Conservation (phyloP, 352 stramenopile genomes). For the Globisporangium cylindrosporum region DNA sequence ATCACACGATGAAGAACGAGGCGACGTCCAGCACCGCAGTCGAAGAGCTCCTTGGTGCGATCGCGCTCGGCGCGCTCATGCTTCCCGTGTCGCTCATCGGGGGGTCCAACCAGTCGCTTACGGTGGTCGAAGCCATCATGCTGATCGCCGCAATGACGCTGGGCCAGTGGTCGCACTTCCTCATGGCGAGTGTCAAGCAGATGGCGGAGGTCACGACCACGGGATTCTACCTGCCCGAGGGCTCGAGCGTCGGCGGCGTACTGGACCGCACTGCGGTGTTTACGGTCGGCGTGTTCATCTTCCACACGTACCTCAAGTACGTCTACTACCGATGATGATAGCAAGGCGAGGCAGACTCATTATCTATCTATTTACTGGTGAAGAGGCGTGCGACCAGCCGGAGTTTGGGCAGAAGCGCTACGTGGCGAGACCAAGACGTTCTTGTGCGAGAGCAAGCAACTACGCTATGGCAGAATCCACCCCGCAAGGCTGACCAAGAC, state of each 20-base stretch:
- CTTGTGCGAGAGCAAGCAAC: neutral
- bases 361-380: constrained; percentile 12
- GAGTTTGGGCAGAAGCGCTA: no score
- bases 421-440: neutral
- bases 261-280: constrained; percentile 45
- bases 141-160: constrained; percentile 38
- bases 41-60: constrained; percentile 30
- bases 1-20: constrained; percentile 20
- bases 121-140: constrained; percentile 32
- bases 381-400: neutral
- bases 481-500: no score
- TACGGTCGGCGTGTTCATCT: constrained; percentile 42
- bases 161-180: constrained; percentile 36
- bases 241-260: constrained; percentile 31
- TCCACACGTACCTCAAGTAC: constrained; percentile 52
- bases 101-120: constrained; percentile 22
- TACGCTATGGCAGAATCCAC: no score
- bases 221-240: constrained; percentile 39
- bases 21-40: constrained; percentile 20
- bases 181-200: constrained; percentile 35
- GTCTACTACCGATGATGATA: constrained; percentile 11
- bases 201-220: constrained; percentile 44
- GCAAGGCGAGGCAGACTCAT: neutral
- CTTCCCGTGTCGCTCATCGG: constrained; percentile 29
- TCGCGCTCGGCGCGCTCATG: constrained; percentile 32